Conservation (phyloP, 2,329 filamentous ascomycete genomes). For the Ceratocystis colombiana region DNA sequence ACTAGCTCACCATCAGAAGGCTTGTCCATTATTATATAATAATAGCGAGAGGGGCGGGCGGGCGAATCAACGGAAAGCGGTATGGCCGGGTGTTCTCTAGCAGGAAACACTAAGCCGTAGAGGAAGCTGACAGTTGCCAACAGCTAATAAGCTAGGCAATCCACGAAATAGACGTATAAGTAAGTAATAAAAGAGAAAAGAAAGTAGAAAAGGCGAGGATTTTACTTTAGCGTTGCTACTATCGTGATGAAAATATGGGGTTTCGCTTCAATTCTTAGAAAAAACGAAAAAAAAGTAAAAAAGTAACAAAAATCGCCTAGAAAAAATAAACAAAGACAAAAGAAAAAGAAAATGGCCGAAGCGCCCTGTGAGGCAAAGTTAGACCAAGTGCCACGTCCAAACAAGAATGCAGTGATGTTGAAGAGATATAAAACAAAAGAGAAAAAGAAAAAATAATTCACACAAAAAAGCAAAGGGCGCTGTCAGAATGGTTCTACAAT, state of each 20-base stretch:
- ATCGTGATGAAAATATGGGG: not conserved
- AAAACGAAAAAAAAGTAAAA: not conserved
- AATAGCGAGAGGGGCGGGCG: not conserved
- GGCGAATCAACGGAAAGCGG: not conserved
- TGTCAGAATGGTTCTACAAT: not conserved
- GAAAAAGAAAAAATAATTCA: not conserved
- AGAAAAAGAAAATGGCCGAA: slow-evolving; percentile 1
- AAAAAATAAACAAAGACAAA: not conserved
- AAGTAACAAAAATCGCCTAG: not conserved
- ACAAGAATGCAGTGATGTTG: not conserved
- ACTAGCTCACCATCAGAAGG: not conserved
- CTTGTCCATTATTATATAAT: not conserved
- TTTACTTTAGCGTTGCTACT: not conserved
- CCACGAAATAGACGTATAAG: too few species aligned
- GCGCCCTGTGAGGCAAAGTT: not conserved
- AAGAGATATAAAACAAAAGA: not conserved
- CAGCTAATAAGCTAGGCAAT: too few species aligned
- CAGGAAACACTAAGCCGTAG: not conserved
- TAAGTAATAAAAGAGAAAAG: too few species aligned
- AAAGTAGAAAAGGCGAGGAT: too few species aligned
- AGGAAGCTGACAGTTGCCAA: not conserved
- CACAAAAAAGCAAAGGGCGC: slow-evolving; percentile 2
- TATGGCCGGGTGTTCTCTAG: not conserved
- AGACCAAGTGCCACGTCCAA: not conserved
- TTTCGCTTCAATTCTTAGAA: too few species aligned